Conservation (phyloP, 306 rosid species). For the Quercus glauca region DNA sequence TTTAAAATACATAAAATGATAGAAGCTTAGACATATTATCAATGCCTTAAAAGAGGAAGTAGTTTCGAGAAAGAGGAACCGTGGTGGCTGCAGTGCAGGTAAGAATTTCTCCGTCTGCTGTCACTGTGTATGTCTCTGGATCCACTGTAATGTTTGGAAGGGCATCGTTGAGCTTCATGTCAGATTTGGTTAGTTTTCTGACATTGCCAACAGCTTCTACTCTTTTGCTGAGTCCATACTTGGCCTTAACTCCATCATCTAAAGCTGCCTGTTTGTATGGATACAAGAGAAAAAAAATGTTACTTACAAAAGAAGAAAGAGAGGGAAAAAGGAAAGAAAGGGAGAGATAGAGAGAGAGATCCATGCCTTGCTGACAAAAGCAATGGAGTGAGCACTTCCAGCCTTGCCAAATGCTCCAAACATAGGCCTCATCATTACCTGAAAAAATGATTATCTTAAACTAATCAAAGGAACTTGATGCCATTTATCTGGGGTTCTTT, state of each 20-base stretch:
- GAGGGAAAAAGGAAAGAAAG: background rate
- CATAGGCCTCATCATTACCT: slow-evolving; percentile 94
- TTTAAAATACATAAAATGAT: background rate
- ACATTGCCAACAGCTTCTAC: slow-evolving; percentile 68
- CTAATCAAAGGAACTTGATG: background rate
- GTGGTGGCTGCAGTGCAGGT: slow-evolving; percentile 59
- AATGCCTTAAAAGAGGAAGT: slow-evolving; percentile 65
- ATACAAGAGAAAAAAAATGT: background rate
- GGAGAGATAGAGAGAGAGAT: slow-evolving; percentile 22
- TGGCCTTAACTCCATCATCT: slow-evolving; percentile 46
- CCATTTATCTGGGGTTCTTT: slow-evolving; percentile 1
- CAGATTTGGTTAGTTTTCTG: slow-evolving; percentile 69
- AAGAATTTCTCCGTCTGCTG: slow-evolving; percentile 73
- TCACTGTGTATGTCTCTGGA: slow-evolving; percentile 75
- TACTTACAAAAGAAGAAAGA: background rate
- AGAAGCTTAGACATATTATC: background rate
- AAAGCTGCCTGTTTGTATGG: slow-evolving; percentile 57
- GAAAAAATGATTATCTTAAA: slow-evolving; percentile 5
- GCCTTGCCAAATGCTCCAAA: slow-evolving; percentile 91
- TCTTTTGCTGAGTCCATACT: slow-evolving; percentile 65
- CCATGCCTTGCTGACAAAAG: slow-evolving; percentile 90
- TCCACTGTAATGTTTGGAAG: slow-evolving; percentile 83
- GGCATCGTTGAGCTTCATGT: slow-evolving; percentile 83
- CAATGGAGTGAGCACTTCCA: slow-evolving; percentile 66
- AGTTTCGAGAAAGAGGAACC: slow-evolving; percentile 75